These are phyloP conservation scores for Mycena epipterygia DNA, from an alignment of 768 basidiomycete species.

Conservation along the genomic window DNA sequence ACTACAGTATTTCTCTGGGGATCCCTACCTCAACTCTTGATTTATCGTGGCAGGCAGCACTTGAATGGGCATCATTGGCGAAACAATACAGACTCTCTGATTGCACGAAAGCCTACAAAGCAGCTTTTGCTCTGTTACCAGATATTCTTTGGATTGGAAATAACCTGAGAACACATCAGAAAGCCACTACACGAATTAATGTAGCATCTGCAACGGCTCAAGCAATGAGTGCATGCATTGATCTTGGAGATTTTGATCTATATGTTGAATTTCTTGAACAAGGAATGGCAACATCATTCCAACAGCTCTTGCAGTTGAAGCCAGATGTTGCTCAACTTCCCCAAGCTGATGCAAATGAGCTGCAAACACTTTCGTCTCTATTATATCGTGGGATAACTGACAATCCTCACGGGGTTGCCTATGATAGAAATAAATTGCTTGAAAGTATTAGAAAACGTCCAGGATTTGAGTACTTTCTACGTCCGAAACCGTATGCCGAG, in stretches of 20 bases:
- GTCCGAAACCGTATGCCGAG: not conserved
- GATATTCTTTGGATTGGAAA: constrained; percentile 7
- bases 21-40: not conserved
- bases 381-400: not conserved
- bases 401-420: not conserved
- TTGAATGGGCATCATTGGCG: not conserved
- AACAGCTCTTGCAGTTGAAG: not conserved
- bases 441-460: not conserved
- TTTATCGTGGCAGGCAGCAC: not conserved
- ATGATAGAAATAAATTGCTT: not conserved
- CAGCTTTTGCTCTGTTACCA: not conserved
- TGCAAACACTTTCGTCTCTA: not conserved
- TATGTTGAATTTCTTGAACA: not conserved
- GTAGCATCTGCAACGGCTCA: not conserved
- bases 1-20: not conserved
- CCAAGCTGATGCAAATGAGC: not conserved
- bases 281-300: constrained; percentile 6
- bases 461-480: not conserved
- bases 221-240: not conserved
- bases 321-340: not conserved
- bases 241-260: not conserved
- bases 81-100: not conserved
- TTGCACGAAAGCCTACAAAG: not conserved
- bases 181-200: not conserved
- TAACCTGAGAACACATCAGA: not conserved